These are phyloP conservation scores for Saccharomyces hybrid DNA, from an alignment of 1,139 yeast species.

Conservation along the genomic window DNA sequence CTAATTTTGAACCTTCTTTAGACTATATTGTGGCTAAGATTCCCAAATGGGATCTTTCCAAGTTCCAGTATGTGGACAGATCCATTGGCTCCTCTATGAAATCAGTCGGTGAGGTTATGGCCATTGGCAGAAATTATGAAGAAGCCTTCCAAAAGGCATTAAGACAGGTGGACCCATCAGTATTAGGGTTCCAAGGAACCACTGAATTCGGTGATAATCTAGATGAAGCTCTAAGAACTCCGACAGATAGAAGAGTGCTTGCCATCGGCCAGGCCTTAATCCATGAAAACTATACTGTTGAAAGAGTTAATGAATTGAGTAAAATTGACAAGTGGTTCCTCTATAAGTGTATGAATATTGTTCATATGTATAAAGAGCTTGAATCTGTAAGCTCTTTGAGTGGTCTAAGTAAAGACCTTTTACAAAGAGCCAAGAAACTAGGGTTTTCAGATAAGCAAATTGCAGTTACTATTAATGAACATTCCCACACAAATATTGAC, in stretches of 20 bases:
- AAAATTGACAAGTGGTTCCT: slow-evolving; percentile 96
- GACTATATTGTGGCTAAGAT: slow-evolving; percentile 96
- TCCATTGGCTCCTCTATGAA: slow-evolving; percentile 95
- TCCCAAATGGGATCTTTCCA: slow-evolving; percentile 96
- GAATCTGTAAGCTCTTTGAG: slow-evolving; percentile 52
- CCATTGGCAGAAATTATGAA: slow-evolving; percentile 95
- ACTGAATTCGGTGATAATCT: slow-evolving; percentile 53
- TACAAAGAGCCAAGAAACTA: slow-evolving; percentile 78
- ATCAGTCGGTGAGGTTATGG: slow-evolving; percentile 99
- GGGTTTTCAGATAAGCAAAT: slow-evolving; percentile 96
- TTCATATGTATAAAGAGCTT: slow-evolving; percentile 74
- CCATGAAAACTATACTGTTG: slow-evolving; percentile 85
- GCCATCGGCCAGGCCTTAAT: slow-evolving; percentile 96
- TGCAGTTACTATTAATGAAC: slow-evolving; percentile 58
- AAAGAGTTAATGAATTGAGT: slow-evolving; percentile 79
- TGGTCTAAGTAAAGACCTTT: slow-evolving; percentile 56
- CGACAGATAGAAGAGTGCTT: slow-evolving; percentile 96
- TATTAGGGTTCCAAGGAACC: slow-evolving; percentile 86
- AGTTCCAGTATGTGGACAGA: slow-evolving; percentile 90
- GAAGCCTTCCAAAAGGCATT: slow-evolving; percentile 98
- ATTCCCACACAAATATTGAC: slow-evolving; percentile 20
- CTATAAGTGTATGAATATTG: slow-evolving; percentile 84
- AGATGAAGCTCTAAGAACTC: slow-evolving; percentile 74
- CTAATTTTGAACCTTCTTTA: slow-evolving; percentile 93
- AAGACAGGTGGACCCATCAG: slow-evolving; percentile 95